Evolutionary conservation across 192 early-diverging fungal species (phyloP).

Genomic region (Mortierella alpina): DNA sequence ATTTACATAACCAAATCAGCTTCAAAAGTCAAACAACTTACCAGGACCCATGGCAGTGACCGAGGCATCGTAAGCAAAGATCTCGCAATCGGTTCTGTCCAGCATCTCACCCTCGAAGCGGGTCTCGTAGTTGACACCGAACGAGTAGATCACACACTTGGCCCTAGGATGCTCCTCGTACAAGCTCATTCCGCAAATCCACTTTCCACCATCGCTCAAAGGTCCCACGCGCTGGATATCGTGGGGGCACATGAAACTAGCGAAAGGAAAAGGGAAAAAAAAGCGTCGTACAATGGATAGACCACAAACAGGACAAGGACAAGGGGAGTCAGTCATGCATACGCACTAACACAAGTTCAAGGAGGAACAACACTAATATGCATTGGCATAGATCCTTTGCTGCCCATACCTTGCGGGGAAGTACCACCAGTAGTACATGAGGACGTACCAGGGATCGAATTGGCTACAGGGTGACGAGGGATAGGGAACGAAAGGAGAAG

Average conservation of each 20-base stretch:
- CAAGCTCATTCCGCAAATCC: constrained; percentile 40
- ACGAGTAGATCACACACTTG: constrained; percentile 49
- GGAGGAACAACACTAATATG: too few species aligned
- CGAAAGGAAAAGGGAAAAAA: neutral
- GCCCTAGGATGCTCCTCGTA: constrained; percentile 35
- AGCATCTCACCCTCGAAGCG: constrained; percentile 48
- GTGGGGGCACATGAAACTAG: constrained; percentile 32
- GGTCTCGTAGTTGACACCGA: constrained; percentile 48
- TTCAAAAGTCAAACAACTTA: constrained; percentile 10
- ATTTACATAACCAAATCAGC: neutral
- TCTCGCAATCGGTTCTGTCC: constrained; percentile 41
- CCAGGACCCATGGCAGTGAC: constrained; percentile 20
- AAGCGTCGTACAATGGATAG: neutral
- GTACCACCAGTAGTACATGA: constrained; percentile 48
- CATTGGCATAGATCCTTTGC: neutral
- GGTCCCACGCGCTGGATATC: constrained; percentile 54
- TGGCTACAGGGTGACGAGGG: neutral
- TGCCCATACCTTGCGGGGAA: constrained; percentile 33
- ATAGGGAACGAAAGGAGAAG: neutral
- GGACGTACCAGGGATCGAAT: constrained; percentile 21
- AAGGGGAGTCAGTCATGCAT: too few species aligned
- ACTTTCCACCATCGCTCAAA: constrained; percentile 41
- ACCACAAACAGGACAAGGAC: too few species aligned
- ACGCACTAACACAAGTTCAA: too few species aligned
- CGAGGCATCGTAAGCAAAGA: constrained; percentile 50